Conservation (phyloP, 2,329 filamentous ascomycete species). For the Aspergillaceae sp. region DNA sequence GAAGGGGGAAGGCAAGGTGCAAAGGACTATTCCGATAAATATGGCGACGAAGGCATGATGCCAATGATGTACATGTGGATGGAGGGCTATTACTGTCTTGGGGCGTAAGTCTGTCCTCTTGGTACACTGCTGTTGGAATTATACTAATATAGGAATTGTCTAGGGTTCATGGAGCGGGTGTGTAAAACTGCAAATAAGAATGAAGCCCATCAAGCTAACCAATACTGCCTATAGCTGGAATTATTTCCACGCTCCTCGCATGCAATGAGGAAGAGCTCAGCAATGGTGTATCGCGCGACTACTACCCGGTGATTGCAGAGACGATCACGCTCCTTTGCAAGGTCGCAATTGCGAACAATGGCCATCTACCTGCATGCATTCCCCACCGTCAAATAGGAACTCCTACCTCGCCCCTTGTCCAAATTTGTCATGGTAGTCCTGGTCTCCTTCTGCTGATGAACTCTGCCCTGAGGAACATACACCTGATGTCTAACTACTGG, state of each 20-base stretch:
- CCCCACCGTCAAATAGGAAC: slow-evolving; percentile 18
- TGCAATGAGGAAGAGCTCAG: slow-evolving; percentile 25
- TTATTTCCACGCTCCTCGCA: slow-evolving; percentile 29
- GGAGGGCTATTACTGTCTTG: slow-evolving; percentile 28
- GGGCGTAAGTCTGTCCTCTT: slow-evolving; percentile 23
- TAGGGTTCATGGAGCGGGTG: slow-evolving; percentile 24
- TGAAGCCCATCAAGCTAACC: background rate
- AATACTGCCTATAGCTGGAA: slow-evolving; percentile 21
- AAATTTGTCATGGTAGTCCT: slow-evolving; percentile 36
- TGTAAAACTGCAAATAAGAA: background rate
- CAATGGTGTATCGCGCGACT: slow-evolving; percentile 9
- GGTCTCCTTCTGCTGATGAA: slow-evolving; percentile 30
- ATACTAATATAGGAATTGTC: background rate
- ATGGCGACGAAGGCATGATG: slow-evolving; percentile 23
- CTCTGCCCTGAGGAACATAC: slow-evolving; percentile 20
- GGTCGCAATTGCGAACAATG: slow-evolving; percentile 24
- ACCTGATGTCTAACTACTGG: slow-evolving; percentile 24
- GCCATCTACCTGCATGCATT: slow-evolving; percentile 32
- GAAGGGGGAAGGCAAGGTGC: slow-evolving; percentile 25
- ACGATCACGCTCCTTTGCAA: slow-evolving; percentile 31
- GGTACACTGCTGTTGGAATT: too few species aligned
- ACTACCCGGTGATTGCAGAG: slow-evolving; percentile 25
- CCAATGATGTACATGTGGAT: slow-evolving; percentile 36
- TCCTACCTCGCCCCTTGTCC: slow-evolving; percentile 25
- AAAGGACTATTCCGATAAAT: slow-evolving; percentile 18